Base-by-base conservation (phyloP, 805 yeast genomes). In the Suhomyces vadensis region DNA sequence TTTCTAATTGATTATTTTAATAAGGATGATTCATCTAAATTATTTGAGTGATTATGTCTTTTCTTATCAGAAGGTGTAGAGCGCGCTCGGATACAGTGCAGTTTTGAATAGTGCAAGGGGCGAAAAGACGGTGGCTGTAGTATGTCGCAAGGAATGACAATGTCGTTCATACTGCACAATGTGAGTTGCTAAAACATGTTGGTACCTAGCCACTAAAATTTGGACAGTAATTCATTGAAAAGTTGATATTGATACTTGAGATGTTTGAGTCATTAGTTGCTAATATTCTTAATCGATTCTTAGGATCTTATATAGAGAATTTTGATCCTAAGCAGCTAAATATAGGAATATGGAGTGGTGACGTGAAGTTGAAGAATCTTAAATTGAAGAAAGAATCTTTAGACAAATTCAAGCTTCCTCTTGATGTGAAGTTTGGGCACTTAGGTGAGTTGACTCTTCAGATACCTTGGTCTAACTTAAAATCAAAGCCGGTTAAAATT, bases 321-420 rank as follows among this genome's bases (percentile, higher is more conserved):
- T 94, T 94, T 64, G 99, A 94, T 67, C 90, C 98, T 13, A 87
- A 87, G 53, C 97, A 94, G 59, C 71, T 94, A 57, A 91, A 94
- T 55, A 91, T 94, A 43, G 99, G 98, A 4, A 90, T 94, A 25
- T 91, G 98, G 96, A 81, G 90, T 56, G 99, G 99, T 27, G 98
- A 94, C 71, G 98, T 91, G 23, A 87, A 87, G 60, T 72, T 94
- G 43, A 77, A 75, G 49, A 83, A 91, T 60, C 75, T 95, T 49
- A 77, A 83, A 45, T 71, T 94, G 47, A 89, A 87, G 65, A 85
- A 86, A 49, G 97, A 91, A 60, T 89, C 97, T 2, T 71, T 94
- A 37, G 99, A 95, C 64, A 78, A 85, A 54, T 76, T 94, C 51
- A 81, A 86, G 49, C 67, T 95, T 29, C 99, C 99, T 2, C 67